These are phyloP conservation scores for Coemansia sp. DNA, from an alignment of 192 early-diverging fungal species.

Conservation along the genomic window DNA sequence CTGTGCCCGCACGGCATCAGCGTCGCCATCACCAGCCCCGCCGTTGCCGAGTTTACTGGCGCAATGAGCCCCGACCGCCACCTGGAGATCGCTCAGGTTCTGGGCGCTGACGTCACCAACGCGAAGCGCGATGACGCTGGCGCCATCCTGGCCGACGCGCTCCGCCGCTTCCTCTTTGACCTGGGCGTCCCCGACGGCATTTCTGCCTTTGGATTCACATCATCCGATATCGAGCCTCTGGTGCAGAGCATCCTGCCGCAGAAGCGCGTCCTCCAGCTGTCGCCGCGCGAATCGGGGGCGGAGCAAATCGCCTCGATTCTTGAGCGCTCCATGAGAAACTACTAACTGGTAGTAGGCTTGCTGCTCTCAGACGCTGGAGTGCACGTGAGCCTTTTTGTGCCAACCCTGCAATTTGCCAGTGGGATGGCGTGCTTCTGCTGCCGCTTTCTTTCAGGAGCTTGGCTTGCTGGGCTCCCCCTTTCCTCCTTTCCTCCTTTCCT, in stretches of 20 bases:
- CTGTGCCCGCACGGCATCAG: conserved; percentile 82
- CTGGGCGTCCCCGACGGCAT: conserved; percentile 86
- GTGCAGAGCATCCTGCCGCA: conserved; percentile 89
- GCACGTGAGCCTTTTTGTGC: background rate
- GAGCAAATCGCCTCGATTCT: conserved; percentile 50
- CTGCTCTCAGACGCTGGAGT: background rate
- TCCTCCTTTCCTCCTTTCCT: background rate
- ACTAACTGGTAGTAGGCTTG: conserved; percentile 5
- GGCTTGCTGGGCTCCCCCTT: background rate
- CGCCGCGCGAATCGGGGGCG: conserved; percentile 61
- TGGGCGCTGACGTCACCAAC: conserved; percentile 69
- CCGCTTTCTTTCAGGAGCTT: background rate
- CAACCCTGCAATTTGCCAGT: background rate
- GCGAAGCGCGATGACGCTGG: conserved; percentile 75
- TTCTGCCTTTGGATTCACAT: conserved; percentile 72
- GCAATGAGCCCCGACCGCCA: conserved; percentile 83
- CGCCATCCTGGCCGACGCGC: conserved; percentile 69
- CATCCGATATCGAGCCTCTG: conserved; percentile 67
- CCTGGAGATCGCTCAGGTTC: conserved; percentile 75
- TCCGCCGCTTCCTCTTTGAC: conserved; percentile 73
- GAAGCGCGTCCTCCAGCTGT: conserved; percentile 89
- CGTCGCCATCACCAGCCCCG: conserved; percentile 88
- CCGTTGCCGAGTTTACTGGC: conserved; percentile 85
- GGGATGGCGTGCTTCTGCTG: background rate
- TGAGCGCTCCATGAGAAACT: conserved; percentile 53